Conservation (phyloP, 495 filamentous ascomycete genomes). For the Hypoxylon lenormandii region DNA sequence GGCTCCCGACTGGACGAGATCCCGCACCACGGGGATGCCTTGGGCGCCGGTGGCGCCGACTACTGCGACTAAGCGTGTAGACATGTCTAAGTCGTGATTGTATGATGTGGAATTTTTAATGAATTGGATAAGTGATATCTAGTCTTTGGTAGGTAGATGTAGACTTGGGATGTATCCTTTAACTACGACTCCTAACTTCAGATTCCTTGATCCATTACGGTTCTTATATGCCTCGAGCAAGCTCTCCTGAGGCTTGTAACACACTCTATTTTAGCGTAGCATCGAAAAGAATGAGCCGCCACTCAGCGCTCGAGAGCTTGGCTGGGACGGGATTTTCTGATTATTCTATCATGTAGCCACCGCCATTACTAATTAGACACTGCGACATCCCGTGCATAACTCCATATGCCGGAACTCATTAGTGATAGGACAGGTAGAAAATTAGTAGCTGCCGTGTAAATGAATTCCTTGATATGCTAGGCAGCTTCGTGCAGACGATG, state of each 20-base stretch:
- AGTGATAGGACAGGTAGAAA: neutral
- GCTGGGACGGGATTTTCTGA: constrained; percentile 32
- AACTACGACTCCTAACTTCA: neutral
- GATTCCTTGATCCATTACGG: neutral
- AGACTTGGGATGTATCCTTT: neutral
- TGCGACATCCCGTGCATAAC: neutral
- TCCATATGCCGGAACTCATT: neutral
- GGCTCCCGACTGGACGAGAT: constrained; percentile 54
- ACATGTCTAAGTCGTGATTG: constrained; percentile 33
- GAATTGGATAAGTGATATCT: neutral
- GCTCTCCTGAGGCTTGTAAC: neutral
- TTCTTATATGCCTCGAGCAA: constrained; percentile 15
- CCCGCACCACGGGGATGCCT: constrained; percentile 63
- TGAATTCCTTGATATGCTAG: neutral
- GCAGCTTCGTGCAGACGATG: no score
- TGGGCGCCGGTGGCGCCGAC: constrained; percentile 70
- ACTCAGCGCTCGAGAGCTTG: no score
- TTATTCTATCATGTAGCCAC: constrained; percentile 44
- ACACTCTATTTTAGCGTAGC: neutral
- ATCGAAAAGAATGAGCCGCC: neutral
- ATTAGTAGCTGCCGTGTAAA: neutral
- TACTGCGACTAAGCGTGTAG: constrained; percentile 55
- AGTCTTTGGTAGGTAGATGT: constrained; percentile 4
- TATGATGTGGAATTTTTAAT: neutral
- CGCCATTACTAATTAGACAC: constrained; percentile 20